A percentile compares a stretch with the other conserved stretches of the same genome.
These are phyloP conservation scores for Leccinum sublutescens DNA, from an alignment of 768 basidiomycete genomes.

Conservation along the genomic window DNA sequence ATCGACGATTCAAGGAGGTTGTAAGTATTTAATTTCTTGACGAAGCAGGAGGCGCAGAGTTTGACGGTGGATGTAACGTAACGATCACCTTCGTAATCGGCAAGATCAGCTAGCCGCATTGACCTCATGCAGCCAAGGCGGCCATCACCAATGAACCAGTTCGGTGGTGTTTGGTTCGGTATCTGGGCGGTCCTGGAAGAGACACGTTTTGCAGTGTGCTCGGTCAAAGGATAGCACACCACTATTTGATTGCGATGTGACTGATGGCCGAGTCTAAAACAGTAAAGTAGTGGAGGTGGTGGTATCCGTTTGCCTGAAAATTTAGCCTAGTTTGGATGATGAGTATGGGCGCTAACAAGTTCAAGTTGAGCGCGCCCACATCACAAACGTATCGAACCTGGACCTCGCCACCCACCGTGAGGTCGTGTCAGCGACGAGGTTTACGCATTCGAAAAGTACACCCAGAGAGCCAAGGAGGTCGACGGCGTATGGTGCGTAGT, in stretches of 20 bases:
- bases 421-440: too few species aligned
- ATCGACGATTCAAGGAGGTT: conserved; percentile 4
- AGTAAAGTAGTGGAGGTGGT: neutral
- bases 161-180: neutral
- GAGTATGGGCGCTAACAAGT: neutral
- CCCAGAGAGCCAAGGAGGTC: too few species aligned
- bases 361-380: neutral
- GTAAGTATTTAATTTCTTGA: conserved; percentile 5
- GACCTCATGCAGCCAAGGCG: conserved; percentile 7
- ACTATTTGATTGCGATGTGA: neutral
- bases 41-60: neutral
- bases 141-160: conserved; percentile 5
- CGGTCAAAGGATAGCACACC: neutral
- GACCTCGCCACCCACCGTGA: too few species aligned
- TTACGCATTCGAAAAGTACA: too few species aligned
- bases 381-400: too few species aligned
- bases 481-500: too few species aligned
- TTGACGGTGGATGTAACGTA: neutral
- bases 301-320: neutral
- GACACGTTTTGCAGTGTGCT: neutral
- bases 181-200: neutral
- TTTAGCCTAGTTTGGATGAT: neutral
- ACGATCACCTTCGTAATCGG: conserved; percentile 12
- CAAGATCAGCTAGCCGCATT: conserved; percentile 4
- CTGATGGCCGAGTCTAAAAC: neutral